Percentiles rank a stretch among this genome's conserved stretches.
Evolutionary conservation across 306 rosid species (phyloP).

Genomic region (Citrullus colocynthis): DNA sequence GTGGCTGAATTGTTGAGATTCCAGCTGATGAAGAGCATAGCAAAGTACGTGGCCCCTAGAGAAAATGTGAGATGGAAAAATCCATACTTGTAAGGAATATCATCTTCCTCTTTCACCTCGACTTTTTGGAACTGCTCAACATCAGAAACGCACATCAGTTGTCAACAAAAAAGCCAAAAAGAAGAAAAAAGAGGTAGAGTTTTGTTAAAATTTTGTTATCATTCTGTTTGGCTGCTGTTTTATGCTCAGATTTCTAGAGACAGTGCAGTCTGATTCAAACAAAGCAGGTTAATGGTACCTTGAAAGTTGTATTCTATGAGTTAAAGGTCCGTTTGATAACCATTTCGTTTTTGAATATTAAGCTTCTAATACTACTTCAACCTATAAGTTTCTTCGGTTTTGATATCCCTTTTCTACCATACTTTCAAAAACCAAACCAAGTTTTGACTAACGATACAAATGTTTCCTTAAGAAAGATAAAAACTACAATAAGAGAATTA

Average conservation of each 20-base stretch:
- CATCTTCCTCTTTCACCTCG: constrained; percentile 40
- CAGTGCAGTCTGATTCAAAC: neutral
- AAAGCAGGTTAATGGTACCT: neutral
- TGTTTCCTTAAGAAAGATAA: no score
- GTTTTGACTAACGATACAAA: no score
- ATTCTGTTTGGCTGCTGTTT: neutral
- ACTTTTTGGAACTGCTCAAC: constrained; percentile 42
- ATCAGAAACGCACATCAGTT: neutral
- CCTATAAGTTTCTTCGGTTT: no score
- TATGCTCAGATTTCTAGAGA: neutral
- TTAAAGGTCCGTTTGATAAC: neutral
- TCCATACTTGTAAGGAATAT: constrained; percentile 62
- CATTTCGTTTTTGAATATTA: neutral
- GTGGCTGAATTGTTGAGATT: constrained; percentile 63
- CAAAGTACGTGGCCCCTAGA: constrained; percentile 81
- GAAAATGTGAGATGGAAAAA: constrained; percentile 76
- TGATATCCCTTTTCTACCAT: no score
- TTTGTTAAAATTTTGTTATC: neutral
- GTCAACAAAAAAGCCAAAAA: neutral
- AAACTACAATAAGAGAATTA: no score
- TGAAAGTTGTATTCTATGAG: neutral
- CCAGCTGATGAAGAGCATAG: constrained; percentile 92
- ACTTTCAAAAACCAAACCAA: no score
- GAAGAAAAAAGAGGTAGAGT: neutral
- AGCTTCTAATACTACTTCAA: no score